A percentile compares a stretch with the other conserved stretches of the same genome.
Conservation (phyloP, 768 basidiomycete genomes). For the Strobilomyces echinocephalus region DNA sequence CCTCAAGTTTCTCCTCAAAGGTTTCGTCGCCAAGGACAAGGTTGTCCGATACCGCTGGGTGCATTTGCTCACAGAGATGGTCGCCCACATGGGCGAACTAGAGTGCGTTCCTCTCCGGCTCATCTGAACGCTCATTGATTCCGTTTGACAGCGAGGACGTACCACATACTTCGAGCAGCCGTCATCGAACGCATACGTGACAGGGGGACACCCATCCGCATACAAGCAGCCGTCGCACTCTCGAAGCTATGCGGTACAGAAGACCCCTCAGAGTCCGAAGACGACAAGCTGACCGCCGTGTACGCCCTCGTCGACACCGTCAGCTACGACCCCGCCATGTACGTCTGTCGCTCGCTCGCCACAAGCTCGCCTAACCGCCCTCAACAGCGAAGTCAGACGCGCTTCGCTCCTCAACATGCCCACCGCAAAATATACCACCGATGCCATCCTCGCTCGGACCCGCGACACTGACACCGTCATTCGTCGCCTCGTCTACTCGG, state of each 20-base stretch:
- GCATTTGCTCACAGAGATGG: conserved; percentile 71
- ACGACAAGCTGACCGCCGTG: conserved; percentile 40
- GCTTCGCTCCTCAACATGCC: conserved; percentile 71
- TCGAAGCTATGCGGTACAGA: conserved; percentile 73
- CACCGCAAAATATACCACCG: conserved; percentile 49
- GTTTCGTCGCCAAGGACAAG: conserved; percentile 86
- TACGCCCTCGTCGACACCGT: conserved; percentile 67
- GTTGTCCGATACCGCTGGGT: conserved; percentile 75
- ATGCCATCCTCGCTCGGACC: conserved; percentile 65
- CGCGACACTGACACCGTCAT: conserved; percentile 74
- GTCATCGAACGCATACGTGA: conserved; percentile 73
- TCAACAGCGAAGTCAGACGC: conserved; percentile 77
- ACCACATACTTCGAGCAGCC: conserved; percentile 50
- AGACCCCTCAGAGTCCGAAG: conserved; percentile 51
- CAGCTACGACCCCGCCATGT: conserved; percentile 73
- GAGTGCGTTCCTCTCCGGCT: conserved; percentile 50
- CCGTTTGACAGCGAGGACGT: conserved; percentile 62
- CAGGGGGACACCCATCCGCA: conserved; percentile 71
- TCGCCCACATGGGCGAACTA: conserved; percentile 75
- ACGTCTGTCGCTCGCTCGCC: conserved; percentile 28
- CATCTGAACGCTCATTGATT: neutral
- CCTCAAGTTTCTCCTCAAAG: conserved; percentile 67
- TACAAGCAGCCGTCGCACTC: conserved; percentile 76
- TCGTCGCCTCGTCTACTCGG: conserved; percentile 68
- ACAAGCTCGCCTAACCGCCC: neutral